Percentiles rank a stretch among this genome's conserved stretches.
phyloP scores from a whole-genome alignment of 1,284 basidiomycete species.

The Anthracocystis panici-leucophaei region DNA sequence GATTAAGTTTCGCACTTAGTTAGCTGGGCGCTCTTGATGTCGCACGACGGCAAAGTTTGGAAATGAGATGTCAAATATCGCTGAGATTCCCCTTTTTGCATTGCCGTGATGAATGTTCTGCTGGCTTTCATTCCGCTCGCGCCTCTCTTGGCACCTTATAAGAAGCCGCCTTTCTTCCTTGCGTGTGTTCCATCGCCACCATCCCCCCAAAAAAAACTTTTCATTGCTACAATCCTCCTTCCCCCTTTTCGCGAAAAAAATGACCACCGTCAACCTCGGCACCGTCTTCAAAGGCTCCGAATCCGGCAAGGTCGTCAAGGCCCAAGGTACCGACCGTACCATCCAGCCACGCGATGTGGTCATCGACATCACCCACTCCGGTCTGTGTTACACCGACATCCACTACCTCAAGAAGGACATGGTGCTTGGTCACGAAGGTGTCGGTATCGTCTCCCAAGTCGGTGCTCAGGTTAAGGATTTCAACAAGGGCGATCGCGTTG shows the following conservation, averaged over 20 bases:
- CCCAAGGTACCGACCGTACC: slow-evolving; percentile 40
- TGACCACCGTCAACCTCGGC: slow-evolving; percentile 52
- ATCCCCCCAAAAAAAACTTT: neutral
- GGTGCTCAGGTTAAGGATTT: slow-evolving; percentile 53
- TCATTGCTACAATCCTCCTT: neutral
- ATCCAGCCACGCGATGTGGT: slow-evolving; percentile 56
- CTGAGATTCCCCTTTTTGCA: too few species aligned
- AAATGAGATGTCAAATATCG: too few species aligned
- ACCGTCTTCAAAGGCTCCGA: slow-evolving; percentile 62
- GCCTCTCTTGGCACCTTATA: too few species aligned
- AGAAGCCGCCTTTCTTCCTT: neutral
- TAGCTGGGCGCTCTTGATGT: too few species aligned
- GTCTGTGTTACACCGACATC: slow-evolving; percentile 65
- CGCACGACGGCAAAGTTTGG: neutral
- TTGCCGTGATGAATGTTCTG: too few species aligned
- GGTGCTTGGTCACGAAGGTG: slow-evolving; percentile 66
- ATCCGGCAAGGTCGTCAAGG: slow-evolving; percentile 61
- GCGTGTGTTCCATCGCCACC: too few species aligned
- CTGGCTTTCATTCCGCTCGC: too few species aligned
- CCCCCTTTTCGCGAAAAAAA: slow-evolving; percentile 4
- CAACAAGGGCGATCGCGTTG: slow-evolving; percentile 64
- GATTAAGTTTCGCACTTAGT: too few species aligned
- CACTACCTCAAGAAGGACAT: slow-evolving; percentile 60
- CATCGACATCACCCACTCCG: slow-evolving; percentile 65
- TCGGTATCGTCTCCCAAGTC: slow-evolving; percentile 63